A percentile compares a stretch with the other conserved stretches of the same genome.
These are phyloP conservation scores for Gentiana macrophylla DNA, from an alignment of 257 asterid genomes.

Conservation along the genomic window DNA sequence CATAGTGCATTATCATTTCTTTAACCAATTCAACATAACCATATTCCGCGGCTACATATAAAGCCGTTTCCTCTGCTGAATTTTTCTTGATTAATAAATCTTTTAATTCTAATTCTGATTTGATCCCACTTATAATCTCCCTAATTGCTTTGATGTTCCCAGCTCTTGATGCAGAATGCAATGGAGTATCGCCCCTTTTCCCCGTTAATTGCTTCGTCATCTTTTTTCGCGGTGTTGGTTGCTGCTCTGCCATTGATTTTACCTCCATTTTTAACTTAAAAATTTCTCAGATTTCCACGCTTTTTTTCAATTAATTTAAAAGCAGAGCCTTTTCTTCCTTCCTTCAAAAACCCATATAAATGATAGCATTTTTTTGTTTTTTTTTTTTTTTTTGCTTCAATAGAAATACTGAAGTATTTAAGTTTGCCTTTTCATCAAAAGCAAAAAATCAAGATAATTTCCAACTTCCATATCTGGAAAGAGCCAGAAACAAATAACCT, in stretches of 20 bases:
- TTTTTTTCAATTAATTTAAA: slow-evolving; percentile 3
- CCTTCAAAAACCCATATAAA: slow-evolving; percentile 35
- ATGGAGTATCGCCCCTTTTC: slow-evolving; percentile 30
- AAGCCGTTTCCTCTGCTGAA: slow-evolving; percentile 33
- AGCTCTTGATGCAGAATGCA: slow-evolving; percentile 39
- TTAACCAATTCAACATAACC: slow-evolving; percentile 32
- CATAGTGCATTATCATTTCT: slow-evolving; percentile 30
- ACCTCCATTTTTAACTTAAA: background rate
- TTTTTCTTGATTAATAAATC: slow-evolving; percentile 30
- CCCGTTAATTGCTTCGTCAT: slow-evolving; percentile 45
- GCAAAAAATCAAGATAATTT: background rate
- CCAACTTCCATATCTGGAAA: slow-evolving; percentile 6
- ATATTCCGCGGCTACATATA: slow-evolving; percentile 41
- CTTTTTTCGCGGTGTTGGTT: slow-evolving; percentile 17
- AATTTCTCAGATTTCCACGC: background rate
- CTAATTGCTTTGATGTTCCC: slow-evolving; percentile 21
- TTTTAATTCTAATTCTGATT: slow-evolving; percentile 18
- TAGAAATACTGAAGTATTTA: background rate
- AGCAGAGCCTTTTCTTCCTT: slow-evolving; percentile 20
- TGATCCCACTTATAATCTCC: slow-evolving; percentile 9
- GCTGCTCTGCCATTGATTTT: slow-evolving; percentile 11
- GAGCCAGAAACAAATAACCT: slow-evolving; percentile 9
- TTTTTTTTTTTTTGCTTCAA: slow-evolving; percentile 1
- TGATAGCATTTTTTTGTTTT: slow-evolving; percentile 21
- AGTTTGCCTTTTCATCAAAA: slow-evolving; percentile 4